phyloP scores from a whole-genome alignment of 163 green algal genomes.

The Chloromonas sp. region DNA sequence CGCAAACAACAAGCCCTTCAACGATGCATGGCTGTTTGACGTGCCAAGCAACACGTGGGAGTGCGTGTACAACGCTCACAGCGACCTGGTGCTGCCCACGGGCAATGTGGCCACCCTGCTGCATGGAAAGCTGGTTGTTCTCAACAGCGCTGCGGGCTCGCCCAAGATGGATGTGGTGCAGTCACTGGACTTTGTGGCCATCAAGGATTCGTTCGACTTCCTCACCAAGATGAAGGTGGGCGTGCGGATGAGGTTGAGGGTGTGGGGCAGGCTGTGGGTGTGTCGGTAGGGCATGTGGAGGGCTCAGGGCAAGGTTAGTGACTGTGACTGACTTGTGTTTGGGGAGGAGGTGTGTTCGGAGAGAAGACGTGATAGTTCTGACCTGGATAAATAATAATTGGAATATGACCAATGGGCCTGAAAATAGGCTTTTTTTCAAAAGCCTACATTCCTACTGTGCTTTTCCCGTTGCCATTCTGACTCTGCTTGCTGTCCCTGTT shows the following conservation, averaged over 20 bases:
- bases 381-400: no score
- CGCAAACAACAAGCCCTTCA: conserved; percentile 47
- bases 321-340: no score
- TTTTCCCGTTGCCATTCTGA: no score
- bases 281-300: no score
- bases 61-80: conserved; percentile 50
- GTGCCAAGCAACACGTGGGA: conserved; percentile 45
- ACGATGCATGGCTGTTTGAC: conserved; percentile 72
- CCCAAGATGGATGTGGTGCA: conserved; percentile 55
- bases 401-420: no score
- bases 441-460: no score
- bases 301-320: no score
- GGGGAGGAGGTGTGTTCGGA: no score
- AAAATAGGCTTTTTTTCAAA: no score
- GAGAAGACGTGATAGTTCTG: no score
- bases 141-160: conserved; percentile 49
- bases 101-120: conserved; percentile 46
- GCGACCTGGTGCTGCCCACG: conserved; percentile 32
- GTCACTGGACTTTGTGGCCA: conserved; percentile 53
- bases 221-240: conserved; percentile 53
- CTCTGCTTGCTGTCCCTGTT: no score
- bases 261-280: no score
- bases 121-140: conserved; percentile 48
- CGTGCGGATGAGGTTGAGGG: background rate
- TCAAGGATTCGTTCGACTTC: conserved; percentile 45